Base-by-base conservation (phyloP, 805 yeast genomes). In the Starmerella bacillaris region DNA sequence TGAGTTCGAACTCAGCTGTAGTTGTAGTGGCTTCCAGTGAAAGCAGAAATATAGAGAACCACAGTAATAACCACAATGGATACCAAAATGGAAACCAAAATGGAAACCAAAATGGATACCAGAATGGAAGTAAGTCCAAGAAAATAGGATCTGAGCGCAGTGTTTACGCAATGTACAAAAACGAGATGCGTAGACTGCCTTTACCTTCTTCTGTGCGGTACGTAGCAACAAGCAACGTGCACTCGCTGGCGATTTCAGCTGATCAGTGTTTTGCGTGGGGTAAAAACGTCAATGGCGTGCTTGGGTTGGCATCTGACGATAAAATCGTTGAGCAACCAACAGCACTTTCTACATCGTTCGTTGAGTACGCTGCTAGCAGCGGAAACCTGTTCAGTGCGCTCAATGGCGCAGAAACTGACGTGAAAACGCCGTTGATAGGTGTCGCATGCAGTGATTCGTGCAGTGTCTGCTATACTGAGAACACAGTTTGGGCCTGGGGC, bases 211-310 rank as follows among this genome's bases (percentile, higher is more conserved):
- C 24, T 6, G 37, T 39, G 4, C 34, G 35, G 8, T 37, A 12
- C 14, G 43, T 31, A 9, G 41, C 48, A 1, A 34, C 37, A 9
- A 31, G 42, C 16, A 38, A 36, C n/a, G 27, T 30, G 5, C 50
- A 46, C 26, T 32, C 47, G 3, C 27, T 46, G 4, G 39, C 37
- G 4, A 27, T 45, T 3, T 36, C 44, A 5, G 36, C 42, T 3
- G 41, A 39, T 16, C 7, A 30, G 2, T 45, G 45, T 15, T 48
- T 35, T 33, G 38, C 49, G 7, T 48, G 49, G 49, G 51, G 51
- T 20, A 36, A 40, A 12, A 47, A 44, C 31, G 20, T 24, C 9
- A 30, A 38, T 19, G 49, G 49, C 16, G 41, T 42, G 31, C 41
- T 47, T 5, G 51, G 48, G 12, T 30, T 36, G 16, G 39, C 41